Percentiles rank a stretch among this genome's conserved stretches.
Conservation (phyloP, 371 early-diverging fungal genomes). For the Haplosporangium sp. region DNA sequence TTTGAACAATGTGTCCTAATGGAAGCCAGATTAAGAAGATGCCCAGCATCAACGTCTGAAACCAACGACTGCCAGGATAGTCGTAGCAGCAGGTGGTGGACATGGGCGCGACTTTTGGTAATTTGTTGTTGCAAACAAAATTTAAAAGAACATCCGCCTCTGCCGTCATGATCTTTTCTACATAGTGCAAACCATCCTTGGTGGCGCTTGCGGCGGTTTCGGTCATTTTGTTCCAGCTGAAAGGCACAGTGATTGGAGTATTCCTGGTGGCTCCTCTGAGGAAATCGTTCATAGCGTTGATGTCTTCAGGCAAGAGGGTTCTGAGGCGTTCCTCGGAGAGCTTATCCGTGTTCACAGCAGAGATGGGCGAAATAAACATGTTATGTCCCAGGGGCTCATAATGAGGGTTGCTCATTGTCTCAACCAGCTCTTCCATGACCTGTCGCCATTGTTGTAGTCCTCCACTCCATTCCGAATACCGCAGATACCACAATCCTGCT, state of each 20-base stretch:
- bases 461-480: constrained; percentile 51
- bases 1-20: constrained; percentile 49
- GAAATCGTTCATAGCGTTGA: constrained; percentile 68
- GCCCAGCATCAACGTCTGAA: constrained; percentile 56
- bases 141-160: constrained; percentile 73
- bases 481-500: constrained; percentile 72
- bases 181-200: constrained; percentile 73
- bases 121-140: constrained; percentile 67
- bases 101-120: constrained; percentile 60
- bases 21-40: constrained; percentile 62
- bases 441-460: constrained; percentile 60
- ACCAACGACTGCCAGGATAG: constrained; percentile 64
- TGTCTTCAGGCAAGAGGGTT: constrained; percentile 58
- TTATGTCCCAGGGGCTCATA: constrained; percentile 15
- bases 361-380: constrained; percentile 57
- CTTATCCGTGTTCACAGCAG: constrained; percentile 50
- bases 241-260: constrained; percentile 58
- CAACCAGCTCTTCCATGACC: constrained; percentile 59
- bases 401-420: constrained; percentile 31
- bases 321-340: constrained; percentile 57
- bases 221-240: constrained; percentile 65
- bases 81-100: constrained; percentile 71
- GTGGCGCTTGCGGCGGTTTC: constrained; percentile 57
- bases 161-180: constrained; percentile 54
- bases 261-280: constrained; percentile 38